Base-by-base conservation (phyloP, 106 monocot genomes). In the Vanilla planifolia region DNA sequence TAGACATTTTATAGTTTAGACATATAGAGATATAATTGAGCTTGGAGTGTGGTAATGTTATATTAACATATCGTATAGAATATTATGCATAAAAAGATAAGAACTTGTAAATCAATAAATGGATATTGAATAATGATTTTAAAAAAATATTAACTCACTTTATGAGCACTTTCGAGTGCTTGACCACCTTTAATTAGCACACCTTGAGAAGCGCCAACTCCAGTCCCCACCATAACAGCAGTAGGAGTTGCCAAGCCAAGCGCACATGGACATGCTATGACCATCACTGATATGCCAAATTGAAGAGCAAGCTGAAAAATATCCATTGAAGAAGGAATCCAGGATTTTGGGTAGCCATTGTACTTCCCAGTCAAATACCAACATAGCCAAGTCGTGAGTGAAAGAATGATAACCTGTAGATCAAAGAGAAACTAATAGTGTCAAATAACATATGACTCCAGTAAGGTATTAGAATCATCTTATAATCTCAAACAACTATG, bases 191-290 rank as follows among this genome's bases (percentile, higher is more conserved):
- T 93, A 64, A 93, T 93, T n/a, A 93, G 72, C 33, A 93, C 75
- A 56, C 93, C 93, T 66, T 82, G 93, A 40, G 89, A 82, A 77
- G 93, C 93, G 60, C 93, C 93, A 37, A 93, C 93, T 26, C 93
- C 93, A 34, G 93, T 93, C 39, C 87, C 93, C 77, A 93, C 93
- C 93, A 93, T 93, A 59, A 93, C 93, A 37, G 93, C 93, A 43
- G 93, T 93, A n/a, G 93, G 93, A 67, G 93, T 93, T 55, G 93
- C 93, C 13, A 93, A 67, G 34, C 88, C 93, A 60, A 93, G 85
- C 23, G 93, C 89, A 75, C 88, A 93, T 28, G 93, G 93, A 63
- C 93, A 93, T 7, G 93, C 93, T 67, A 93, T 85, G 22, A 93
- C 93, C 93, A 93, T 79, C n/a, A 85, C 88, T 14, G 93, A 84